Evolutionary conservation across 2,329 filamentous ascomycete species (phyloP), one percentile per base, ranked within the genome.

Genomic region (Aspergillus vadensis): DNA sequence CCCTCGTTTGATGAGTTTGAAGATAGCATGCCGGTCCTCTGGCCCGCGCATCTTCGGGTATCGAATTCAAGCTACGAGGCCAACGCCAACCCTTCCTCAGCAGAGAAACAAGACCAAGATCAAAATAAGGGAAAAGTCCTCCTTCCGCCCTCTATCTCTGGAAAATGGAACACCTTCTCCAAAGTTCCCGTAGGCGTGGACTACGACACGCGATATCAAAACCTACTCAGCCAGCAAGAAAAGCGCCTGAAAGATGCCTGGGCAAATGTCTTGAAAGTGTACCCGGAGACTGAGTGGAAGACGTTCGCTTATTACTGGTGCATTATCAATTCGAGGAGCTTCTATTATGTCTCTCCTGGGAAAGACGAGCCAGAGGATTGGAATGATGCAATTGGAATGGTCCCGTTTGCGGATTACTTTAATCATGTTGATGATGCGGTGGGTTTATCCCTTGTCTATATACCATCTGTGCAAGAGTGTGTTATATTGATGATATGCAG

Each of bases 1-100:
- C 91, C 92, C 0, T 82, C 81, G 0, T 75, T 76, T 3, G 73
- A 79, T 7, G 88, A 91, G 64, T 84, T 96, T 61, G 69, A 79
- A 65, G 73, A 77, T 2, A 83, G 79, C 27, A 81, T 88, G 77
- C 86, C 86, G 0, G 70, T 88, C 1, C 77, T 84, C 57, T 88
- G 85, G 83, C 72, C 80, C 2, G 58, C 71, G 9, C 61, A 72
- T 0, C 66, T 85, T 0, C 80, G 74, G 77, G 65, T 65, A 66
- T 58, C 71, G 70, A 27, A 57, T 21, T 70, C 73, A 74, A 49
- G 73, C 73, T 60, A 21, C 4, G 49, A 49, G 17, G 21, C 67
- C 67, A 62, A 69, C 67, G 61, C 70, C 12, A 14, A 36, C 65
- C 10, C 15, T n/a, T 32, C 44, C 4, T 30, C 6, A 30, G 2